A percentile compares a stretch with the other conserved stretches of the same genome.
Conservation (phyloP, 129 eudicot species). For the Solidago caesia region DNA sequence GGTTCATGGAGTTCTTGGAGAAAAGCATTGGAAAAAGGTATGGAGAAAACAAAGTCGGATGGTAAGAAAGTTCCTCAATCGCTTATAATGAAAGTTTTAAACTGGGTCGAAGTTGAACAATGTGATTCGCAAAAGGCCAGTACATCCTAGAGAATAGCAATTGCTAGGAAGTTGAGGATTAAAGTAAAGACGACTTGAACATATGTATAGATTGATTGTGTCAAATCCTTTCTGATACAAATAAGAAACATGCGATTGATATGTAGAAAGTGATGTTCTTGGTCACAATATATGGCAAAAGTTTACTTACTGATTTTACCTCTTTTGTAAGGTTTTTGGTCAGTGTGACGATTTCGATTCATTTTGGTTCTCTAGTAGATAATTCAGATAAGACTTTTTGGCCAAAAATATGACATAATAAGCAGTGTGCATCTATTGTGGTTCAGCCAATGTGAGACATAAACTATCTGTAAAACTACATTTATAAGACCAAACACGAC, state of each 20-base stretch:
- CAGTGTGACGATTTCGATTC: too few species aligned
- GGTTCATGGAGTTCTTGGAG: slow-evolving; percentile 60
- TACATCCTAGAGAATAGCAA: slow-evolving; percentile 74
- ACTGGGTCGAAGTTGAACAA: slow-evolving; percentile 82
- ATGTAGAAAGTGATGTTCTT: neutral
- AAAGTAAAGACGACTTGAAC: slow-evolving; percentile 49
- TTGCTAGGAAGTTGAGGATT: slow-evolving; percentile 81
- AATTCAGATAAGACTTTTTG: too few species aligned
- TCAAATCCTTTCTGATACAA: slow-evolving; percentile 20
- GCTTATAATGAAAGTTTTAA: slow-evolving; percentile 61
- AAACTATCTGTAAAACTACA: too few species aligned
- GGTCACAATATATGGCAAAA: neutral
- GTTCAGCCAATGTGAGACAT: too few species aligned
- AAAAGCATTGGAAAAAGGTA: slow-evolving; percentile 63
- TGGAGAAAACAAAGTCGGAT: slow-evolving; percentile 42
- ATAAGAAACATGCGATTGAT: neutral
- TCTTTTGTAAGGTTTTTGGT: too few species aligned
- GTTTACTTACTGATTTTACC: too few species aligned
- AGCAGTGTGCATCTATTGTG: too few species aligned
- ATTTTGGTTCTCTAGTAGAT: too few species aligned
- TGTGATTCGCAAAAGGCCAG: slow-evolving; percentile 62
- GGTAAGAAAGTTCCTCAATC: slow-evolving; percentile 53
- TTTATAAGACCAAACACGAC: too few species aligned
- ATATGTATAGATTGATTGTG: slow-evolving; percentile 18
- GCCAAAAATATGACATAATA: too few species aligned